phyloP scores from a whole-genome alignment of 441 rosid species.

The Raphanus hybrid region DNA sequence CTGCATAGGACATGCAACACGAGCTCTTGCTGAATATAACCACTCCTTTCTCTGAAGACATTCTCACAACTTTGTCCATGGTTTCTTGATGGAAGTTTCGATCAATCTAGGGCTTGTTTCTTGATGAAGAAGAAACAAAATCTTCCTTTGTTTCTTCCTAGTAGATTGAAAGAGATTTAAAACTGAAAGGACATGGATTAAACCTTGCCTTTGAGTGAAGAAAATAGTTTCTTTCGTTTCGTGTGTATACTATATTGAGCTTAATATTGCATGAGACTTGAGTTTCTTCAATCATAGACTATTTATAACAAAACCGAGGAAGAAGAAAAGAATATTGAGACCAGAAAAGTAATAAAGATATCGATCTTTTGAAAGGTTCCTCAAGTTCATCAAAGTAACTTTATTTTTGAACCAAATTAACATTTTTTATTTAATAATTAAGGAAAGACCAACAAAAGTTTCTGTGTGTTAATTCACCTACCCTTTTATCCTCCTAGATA shows the following conservation, averaged over 20 bases:
- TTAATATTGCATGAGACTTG: constrained; percentile 36
- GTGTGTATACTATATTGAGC: constrained; percentile 23
- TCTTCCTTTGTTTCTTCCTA: neutral
- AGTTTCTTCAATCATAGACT: constrained; percentile 28
- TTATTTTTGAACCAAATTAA: constrained; percentile 47
- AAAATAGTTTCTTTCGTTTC: neutral
- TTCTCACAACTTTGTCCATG: constrained; percentile 82
- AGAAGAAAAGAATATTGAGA: constrained; percentile 39
- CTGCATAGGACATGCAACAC: constrained; percentile 82
- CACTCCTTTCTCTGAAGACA: constrained; percentile 79
- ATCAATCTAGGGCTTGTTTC: constrained; percentile 25
- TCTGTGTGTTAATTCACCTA: constrained; percentile 23
- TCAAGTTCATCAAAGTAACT: constrained; percentile 48
- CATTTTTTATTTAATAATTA: constrained; percentile 8
- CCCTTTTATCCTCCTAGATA: constrained; percentile 35
- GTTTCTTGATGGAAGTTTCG: constrained; percentile 27
- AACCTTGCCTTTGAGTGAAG: neutral
- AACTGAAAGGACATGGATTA: neutral
- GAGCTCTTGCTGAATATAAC: constrained; percentile 92
- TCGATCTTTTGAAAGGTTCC: constrained; percentile 33
- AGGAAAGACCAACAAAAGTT: constrained; percentile 27
- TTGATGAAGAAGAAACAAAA: constrained; percentile 9
- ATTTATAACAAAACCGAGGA: constrained; percentile 40
- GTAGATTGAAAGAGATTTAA: neutral
- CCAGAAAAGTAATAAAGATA: constrained; percentile 22